Conservation (phyloP, 163 green algal genomes). For the Prototheca wickerhamii region DNA sequence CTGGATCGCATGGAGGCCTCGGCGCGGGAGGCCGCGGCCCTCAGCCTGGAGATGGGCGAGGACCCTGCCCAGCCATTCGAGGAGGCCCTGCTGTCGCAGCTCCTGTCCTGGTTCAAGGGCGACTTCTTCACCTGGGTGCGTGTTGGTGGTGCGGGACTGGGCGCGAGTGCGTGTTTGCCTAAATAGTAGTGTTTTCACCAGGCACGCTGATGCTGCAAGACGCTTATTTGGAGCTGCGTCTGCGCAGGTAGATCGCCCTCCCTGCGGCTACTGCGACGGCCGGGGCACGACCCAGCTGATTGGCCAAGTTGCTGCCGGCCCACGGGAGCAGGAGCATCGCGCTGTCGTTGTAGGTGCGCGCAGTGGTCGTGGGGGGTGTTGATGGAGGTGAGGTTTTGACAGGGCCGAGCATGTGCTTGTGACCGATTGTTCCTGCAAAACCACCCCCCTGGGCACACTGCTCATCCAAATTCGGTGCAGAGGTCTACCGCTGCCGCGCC, state of each 20-base stretch:
- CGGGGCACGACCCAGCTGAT: constrained; percentile 7
- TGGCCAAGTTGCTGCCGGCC: constrained; percentile 14
- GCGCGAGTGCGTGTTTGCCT: neutral
- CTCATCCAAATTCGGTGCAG: constrained; percentile 20
- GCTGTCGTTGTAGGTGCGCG: constrained; percentile 15
- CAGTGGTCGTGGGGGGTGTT: neutral
- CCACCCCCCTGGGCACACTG: neutral
- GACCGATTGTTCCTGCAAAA: neutral
- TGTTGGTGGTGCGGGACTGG: neutral
- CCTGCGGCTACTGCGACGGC: constrained; percentile 35
- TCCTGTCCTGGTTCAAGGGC: constrained; percentile 68
- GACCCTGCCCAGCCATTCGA: constrained; percentile 13
- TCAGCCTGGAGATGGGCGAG: constrained; percentile 25
- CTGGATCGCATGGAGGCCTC: constrained; percentile 15
- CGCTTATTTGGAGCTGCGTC: no score
- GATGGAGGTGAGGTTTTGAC: neutral
- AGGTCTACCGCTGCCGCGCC: constrained; percentile 34
- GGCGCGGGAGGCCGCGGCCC: constrained; percentile 11
- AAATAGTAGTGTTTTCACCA: no score
- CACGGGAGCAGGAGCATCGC: constrained; percentile 31
- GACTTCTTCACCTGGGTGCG: constrained; percentile 70
- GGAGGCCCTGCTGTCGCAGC: constrained; percentile 25
- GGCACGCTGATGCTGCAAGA: no score
- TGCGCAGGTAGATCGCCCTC: constrained; percentile 36
- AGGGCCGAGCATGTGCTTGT: no score